Evolutionary conservation across 2,329 filamentous ascomycete species (phyloP).

Genomic region (Sclerotinia borealis): DNA sequence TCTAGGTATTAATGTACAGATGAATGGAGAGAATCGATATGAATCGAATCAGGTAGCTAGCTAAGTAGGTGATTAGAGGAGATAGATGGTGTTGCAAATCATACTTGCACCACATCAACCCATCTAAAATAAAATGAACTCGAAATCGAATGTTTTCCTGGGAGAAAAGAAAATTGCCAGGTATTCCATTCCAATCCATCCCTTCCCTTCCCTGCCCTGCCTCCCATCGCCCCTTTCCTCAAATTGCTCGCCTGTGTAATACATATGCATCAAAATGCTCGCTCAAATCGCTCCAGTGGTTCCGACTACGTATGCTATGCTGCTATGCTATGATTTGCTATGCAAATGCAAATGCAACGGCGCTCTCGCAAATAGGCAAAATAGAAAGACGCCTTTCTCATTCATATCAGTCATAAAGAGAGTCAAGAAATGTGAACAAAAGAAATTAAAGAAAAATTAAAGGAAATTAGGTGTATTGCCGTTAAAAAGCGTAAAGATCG

Average conservation of each 20-base stretch:
- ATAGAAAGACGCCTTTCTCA: not conserved
- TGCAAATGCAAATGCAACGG: not conserved
- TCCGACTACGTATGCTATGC: not conserved
- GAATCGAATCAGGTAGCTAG: not conserved
- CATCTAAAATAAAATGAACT: not conserved
- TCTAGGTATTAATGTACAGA: slow-evolving; percentile 7
- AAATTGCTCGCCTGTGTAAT: not conserved
- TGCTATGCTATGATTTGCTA: too few relatives aligned
- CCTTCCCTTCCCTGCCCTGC: not conserved
- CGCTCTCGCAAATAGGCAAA: not conserved
- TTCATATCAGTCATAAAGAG: slow-evolving; percentile 1
- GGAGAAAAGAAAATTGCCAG: not conserved
- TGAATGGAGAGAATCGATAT: not conserved
- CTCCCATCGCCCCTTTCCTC: not conserved
- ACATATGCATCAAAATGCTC: not conserved
- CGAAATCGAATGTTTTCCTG: not conserved
- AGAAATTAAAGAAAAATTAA: not conserved
- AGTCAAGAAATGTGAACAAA: not conserved
- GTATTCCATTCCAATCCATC: slow-evolving; percentile 1
- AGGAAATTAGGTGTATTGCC: not conserved
- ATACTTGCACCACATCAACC: not conserved
- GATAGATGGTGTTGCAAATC: not conserved
- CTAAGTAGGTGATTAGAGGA: not conserved
- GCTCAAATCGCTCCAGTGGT: not conserved
- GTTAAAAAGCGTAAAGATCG: slow-evolving; percentile 1